These are phyloP conservation scores for Mrakia frigida DNA, from an alignment of 768 basidiomycete genomes.

Conservation along the genomic window DNA sequence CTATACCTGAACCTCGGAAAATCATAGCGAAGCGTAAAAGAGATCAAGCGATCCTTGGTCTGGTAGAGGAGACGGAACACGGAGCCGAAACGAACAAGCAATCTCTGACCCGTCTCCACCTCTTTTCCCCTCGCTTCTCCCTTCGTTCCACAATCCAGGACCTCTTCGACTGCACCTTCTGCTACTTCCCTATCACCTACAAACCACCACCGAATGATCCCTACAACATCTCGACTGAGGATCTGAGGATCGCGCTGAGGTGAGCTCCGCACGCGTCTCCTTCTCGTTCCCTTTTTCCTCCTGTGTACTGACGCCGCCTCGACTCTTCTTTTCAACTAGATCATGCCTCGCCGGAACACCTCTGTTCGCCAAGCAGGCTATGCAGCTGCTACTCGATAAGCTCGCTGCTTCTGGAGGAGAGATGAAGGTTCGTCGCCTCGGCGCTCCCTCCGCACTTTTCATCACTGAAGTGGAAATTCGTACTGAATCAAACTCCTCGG, in stretches of 20 bases:
- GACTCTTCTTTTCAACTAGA: slow-evolving; percentile 43
- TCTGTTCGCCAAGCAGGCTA: slow-evolving; percentile 72
- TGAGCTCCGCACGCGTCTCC: slow-evolving; percentile 40
- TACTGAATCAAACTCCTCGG: not conserved
- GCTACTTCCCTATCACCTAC: slow-evolving; percentile 98
- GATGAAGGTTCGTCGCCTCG: slow-evolving; percentile 61
- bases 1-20: too few relatives aligned
- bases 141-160: slow-evolving; percentile 50
- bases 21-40: too few relatives aligned
- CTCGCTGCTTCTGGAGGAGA: slow-evolving; percentile 70
- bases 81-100: not conserved
- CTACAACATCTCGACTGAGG: slow-evolving; percentile 82
- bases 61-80: too few relatives aligned
- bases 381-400: slow-evolving; percentile 88
- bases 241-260: slow-evolving; percentile 70
- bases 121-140: not conserved
- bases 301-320: not conserved
- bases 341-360: slow-evolving; percentile 72
- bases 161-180: slow-evolving; percentile 90
- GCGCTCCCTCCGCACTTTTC: not conserved
- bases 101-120: not conserved
- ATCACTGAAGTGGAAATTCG: not conserved
- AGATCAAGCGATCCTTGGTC: too few relatives aligned
- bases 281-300: slow-evolving; percentile 10
- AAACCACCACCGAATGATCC: slow-evolving; percentile 89